phyloP scores from a whole-genome alignment of 371 early-diverging fungal species.

The Mucor piriformis region DNA sequence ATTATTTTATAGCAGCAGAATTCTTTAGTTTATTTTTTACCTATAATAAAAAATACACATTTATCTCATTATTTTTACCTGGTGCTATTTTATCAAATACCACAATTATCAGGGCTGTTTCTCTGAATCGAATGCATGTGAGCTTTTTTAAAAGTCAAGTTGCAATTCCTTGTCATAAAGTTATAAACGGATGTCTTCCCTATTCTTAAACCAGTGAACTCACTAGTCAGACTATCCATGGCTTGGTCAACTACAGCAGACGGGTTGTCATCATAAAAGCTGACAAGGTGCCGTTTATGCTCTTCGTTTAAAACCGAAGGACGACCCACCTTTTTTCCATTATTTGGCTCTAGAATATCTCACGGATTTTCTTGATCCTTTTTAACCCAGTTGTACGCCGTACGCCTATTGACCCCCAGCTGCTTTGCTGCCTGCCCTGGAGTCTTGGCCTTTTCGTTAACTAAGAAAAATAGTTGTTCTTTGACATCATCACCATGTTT shows the following conservation, averaged over 20 bases:
- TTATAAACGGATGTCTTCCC: slow-evolving; percentile 2
- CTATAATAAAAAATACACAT: too few species aligned
- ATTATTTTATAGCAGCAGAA: too few species aligned
- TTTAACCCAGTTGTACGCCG: slow-evolving; percentile 16
- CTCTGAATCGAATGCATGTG: slow-evolving; percentile 8
- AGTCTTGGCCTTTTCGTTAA: slow-evolving; percentile 18
- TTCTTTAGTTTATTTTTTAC: too few species aligned
- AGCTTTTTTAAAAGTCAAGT: slow-evolving; percentile 13
- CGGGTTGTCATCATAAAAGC: slow-evolving; percentile 3
- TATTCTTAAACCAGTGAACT: slow-evolving; percentile 8
- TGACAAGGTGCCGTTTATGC: slow-evolving; percentile 12
- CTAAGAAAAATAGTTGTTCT: slow-evolving; percentile 7
- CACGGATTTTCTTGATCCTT: slow-evolving; percentile 10
- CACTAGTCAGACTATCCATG: slow-evolving; percentile 7
- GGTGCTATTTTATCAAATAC: too few species aligned
- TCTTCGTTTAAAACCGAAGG: neutral
- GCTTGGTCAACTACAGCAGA: slow-evolving; percentile 13
- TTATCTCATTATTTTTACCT: too few species aligned
- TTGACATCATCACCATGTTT: slow-evolving; percentile 11
- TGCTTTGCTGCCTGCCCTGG: slow-evolving; percentile 21
- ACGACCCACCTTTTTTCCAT: slow-evolving; percentile 6
- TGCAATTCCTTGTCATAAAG: slow-evolving; percentile 11
- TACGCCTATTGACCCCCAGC: slow-evolving; percentile 13
- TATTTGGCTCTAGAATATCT: slow-evolving; percentile 19
- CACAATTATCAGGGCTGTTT: slow-evolving; percentile 3